These are phyloP conservation scores for Pichia paraexigua DNA, from an alignment of 805 yeast genomes.

Conservation along the genomic window DNA sequence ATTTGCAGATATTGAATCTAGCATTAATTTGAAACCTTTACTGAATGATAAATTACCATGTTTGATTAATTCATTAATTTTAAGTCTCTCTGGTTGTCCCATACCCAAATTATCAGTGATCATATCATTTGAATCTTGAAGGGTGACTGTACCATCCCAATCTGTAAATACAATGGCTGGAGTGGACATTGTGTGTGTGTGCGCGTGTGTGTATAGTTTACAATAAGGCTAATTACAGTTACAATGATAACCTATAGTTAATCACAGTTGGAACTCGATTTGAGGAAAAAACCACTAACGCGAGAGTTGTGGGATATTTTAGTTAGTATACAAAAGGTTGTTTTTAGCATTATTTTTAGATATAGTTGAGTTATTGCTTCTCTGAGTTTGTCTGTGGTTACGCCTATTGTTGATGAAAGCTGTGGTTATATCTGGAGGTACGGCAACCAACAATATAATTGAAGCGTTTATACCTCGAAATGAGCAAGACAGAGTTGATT, in stretches of 20 bases:
- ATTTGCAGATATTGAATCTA: slow-evolving; percentile 59
- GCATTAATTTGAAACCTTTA: slow-evolving; percentile 79
- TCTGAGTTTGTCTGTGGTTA: no score
- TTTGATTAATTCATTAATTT: slow-evolving; percentile 64
- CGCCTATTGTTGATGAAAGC: slow-evolving; percentile 3
- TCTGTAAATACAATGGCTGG: slow-evolving; percentile 63
- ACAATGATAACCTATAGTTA: no score
- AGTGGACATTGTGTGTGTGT: not conserved
- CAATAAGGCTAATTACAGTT: no score
- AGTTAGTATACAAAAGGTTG: no score
- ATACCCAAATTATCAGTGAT: slow-evolving; percentile 85
- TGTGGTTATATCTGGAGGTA: slow-evolving; percentile 62
- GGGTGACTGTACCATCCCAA: slow-evolving; percentile 96
- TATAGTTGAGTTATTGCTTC: no score
- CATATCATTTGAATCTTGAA: slow-evolving; percentile 90
- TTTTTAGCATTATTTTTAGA: no score
- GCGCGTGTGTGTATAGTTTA: not conserved
- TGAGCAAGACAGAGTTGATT: slow-evolving; percentile 32
- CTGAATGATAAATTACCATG: slow-evolving; percentile 63
- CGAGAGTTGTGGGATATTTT: no score
- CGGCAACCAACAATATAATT: slow-evolving; percentile 78
- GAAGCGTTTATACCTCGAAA: slow-evolving; percentile 34
- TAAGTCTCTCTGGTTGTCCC: slow-evolving; percentile 60
- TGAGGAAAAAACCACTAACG: no score
- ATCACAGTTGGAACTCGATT: no score